phyloP scores from a whole-genome alignment of 345 rosid species.

The Euphorbia peplus region DNA sequence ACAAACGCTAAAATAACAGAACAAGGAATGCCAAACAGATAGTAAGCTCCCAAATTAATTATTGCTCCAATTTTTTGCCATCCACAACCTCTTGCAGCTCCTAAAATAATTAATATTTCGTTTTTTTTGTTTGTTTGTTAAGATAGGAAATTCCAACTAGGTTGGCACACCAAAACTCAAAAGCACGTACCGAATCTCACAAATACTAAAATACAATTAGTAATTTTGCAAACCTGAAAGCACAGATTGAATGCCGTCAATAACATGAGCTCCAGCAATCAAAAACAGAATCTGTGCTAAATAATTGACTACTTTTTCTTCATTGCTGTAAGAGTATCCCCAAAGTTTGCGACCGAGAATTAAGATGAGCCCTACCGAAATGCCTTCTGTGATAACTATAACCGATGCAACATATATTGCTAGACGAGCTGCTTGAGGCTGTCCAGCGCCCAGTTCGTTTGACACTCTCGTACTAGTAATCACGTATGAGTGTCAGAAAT shows the following conservation, averaged over 20 bases:
- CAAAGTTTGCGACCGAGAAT: slow-evolving; percentile 17
- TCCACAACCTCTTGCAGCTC: slow-evolving; percentile 59
- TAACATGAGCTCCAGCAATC: slow-evolving; percentile 31
- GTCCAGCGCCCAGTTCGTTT: slow-evolving; percentile 32
- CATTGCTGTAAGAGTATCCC: slow-evolving; percentile 28
- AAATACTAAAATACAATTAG: not conserved
- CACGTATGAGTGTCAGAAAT: too few species aligned
- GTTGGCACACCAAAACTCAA: too few species aligned
- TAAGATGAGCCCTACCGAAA: not conserved
- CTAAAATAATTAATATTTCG: too few species aligned
- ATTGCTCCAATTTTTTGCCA: slow-evolving; percentile 59
- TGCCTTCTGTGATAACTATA: slow-evolving; percentile 23
- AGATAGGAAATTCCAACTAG: too few species aligned
- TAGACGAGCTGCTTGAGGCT: slow-evolving; percentile 24
- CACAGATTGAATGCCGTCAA: slow-evolving; percentile 44
- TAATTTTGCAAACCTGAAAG: slow-evolving; percentile 40
- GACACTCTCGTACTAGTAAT: slow-evolving; percentile 29
- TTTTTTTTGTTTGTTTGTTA: too few species aligned
- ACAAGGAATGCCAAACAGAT: slow-evolving; percentile 48
- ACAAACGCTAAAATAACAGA: slow-evolving; percentile 16
- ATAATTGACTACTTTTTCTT: slow-evolving; percentile 31
- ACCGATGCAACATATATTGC: slow-evolving; percentile 9
- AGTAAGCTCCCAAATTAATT: slow-evolving; percentile 52
- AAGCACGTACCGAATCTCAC: too few species aligned
- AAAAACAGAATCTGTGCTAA: slow-evolving; percentile 35